Base-by-base conservation (phyloP, 768 basidiomycete genomes). In the Xerocomellus chrysenteron region DNA sequence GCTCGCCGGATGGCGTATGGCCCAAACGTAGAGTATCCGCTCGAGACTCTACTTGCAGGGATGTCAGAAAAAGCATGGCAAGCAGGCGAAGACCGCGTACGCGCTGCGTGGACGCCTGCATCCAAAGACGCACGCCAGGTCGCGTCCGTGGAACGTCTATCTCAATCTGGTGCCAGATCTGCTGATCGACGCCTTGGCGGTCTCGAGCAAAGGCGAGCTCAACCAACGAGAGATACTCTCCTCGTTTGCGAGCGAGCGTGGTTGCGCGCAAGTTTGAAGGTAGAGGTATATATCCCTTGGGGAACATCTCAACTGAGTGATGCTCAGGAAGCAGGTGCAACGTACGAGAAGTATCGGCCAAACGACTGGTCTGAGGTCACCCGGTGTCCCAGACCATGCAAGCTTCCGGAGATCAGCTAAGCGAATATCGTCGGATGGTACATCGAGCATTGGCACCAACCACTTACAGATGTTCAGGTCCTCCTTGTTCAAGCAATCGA, bases 91-190 rank as follows among this genome's bases (percentile, higher is more conserved):
- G 24, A 49, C 50, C 28, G 69, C 85, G 66, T 72, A 94, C 94
- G 64, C 94, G 79, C 70, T 98, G 97, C 4, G 97, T 95, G 19
- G 84, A 82, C 28, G 79, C 85, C 64, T 92, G 86, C 85, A 92
- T 90, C 97, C 97, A 99, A 21, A 99, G 74, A 36, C 78, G 81
- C 12, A 96, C 86, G 21, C 95, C 94, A 17, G 97, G 95, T 48
- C 95, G 76, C 39, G 97, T 99, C 51, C 97, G 80, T 12, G 97
- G 97, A 7, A 98, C 96, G 66, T 99, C 97, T 57, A 98, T 98
- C 68, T 94, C 93, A 64, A 98, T 98, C 73, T 99, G 97, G 74
- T 98, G 97, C 97, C 97, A 98, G 68, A 98, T 96, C 73, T 92
- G 90, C 65, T 94, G 93, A 72, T 99, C 96, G 32, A 96, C 80